Conservation (phyloP, 306 rosid species). For the Gastrolobium bilobum region DNA sequence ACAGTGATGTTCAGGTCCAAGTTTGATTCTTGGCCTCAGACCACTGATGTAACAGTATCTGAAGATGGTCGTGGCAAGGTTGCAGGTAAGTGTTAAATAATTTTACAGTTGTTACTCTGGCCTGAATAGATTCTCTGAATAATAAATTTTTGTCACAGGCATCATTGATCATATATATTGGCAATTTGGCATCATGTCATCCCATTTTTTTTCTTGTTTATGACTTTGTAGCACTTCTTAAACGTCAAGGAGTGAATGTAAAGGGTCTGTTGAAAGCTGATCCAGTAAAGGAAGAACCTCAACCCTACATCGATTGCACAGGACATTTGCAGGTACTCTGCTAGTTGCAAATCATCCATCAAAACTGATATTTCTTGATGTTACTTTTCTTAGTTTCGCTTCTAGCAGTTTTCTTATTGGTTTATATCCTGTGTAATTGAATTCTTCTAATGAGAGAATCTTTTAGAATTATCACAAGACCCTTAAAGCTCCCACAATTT, state of each 20-base stretch:
- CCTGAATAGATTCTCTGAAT: constrained; percentile 28
- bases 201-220: constrained; percentile 34
- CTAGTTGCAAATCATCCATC: constrained; percentile 29
- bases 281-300: constrained; percentile 91
- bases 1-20: constrained; percentile 85
- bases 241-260: constrained; percentile 93
- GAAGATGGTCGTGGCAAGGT: constrained; percentile 99
- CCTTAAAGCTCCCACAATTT: constrained; percentile 14
- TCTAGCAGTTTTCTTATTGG: constrained; percentile 5
- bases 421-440: not conserved
- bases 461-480: not conserved
- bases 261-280: constrained; percentile 90
- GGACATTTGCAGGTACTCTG: constrained; percentile 84
- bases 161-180: not conserved
- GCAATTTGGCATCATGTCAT: not conserved
- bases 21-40: constrained; percentile 86
- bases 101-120: constrained; percentile 29
- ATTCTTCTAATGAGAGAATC: not conserved
- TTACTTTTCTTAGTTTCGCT: constrained; percentile 6
- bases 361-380: constrained; percentile 13
- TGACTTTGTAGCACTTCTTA: constrained; percentile 75
- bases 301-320: constrained; percentile 94
- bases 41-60: constrained; percentile 73
- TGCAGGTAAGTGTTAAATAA: constrained; percentile 72
- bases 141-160: not conserved